Percentiles rank a stretch among this genome's conserved stretches.
These are phyloP conservation scores for Scopulariopsis brevicaulis DNA, from an alignment of 2,329 filamentous ascomycete species.

Conservation along the genomic window DNA sequence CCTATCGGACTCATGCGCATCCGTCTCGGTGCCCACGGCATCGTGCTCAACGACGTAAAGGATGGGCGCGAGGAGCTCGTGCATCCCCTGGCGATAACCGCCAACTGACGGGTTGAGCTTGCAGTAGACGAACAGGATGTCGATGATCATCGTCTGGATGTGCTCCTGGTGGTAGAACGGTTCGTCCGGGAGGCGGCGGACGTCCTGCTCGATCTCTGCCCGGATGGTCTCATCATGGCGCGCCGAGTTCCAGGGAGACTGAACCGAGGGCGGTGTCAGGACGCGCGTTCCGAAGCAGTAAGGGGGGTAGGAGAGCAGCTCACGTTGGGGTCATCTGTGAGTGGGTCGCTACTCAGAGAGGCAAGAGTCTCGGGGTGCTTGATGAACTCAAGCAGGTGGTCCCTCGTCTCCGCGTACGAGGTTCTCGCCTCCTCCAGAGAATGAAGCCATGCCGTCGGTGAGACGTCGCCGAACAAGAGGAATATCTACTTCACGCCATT, in stretches of 20 bases:
- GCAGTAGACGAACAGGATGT: constrained; percentile 89
- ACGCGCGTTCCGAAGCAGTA: neutral
- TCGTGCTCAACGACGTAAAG: constrained; percentile 77
- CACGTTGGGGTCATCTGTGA: constrained; percentile 66
- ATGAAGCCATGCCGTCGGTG: constrained; percentile 56
- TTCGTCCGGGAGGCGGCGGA: constrained; percentile 86
- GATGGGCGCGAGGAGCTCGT: constrained; percentile 85
- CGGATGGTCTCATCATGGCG: constrained; percentile 75
- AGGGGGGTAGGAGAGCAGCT: constrained; percentile 9
- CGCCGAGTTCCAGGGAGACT: constrained; percentile 88
- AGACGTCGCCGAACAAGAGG: constrained; percentile 60
- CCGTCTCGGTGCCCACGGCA: constrained; percentile 46
- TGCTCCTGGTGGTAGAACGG: constrained; percentile 73
- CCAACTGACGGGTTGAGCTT: constrained; percentile 80
- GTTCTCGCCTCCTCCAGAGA: constrained; percentile 57
- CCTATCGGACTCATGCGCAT: constrained; percentile 14
- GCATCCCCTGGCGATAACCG: constrained; percentile 96
- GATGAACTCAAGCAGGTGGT: constrained; percentile 71
- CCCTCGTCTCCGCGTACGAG: constrained; percentile 60
- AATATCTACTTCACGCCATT: constrained; percentile 48
- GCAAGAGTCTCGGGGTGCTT: constrained; percentile 72
- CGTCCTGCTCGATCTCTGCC: constrained; percentile 87
- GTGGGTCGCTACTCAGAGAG: constrained; percentile 62
- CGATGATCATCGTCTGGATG: constrained; percentile 71
- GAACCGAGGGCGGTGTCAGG: constrained; percentile 16